Evolutionary conservation across 305 asterid genomes (phyloP), one percentile per base, ranked within the genome.

Genomic region (Fraxinus latifolia): DNA sequence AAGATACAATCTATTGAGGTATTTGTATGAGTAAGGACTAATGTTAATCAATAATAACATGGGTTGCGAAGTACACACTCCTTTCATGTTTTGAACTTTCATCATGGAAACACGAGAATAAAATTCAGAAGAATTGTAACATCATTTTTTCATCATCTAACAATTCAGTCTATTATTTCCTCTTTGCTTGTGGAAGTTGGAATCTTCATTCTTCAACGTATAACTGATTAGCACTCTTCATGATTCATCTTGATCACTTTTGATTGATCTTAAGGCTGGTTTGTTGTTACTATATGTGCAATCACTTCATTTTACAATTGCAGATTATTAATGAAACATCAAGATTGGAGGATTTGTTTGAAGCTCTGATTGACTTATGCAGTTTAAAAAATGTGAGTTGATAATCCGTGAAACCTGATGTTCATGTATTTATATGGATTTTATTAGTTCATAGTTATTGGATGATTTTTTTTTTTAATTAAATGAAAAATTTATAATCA

Each of bases 341-440:
- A 77, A 88, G 89, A 83, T 82, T 89, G 83, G 93, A 89, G 87
- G 95, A 90, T 81, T 72, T 96, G 83, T 83, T 94, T 58, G 91
- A 89, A 86, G 97, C 98, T 78, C 88, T 96, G 90, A 79, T 88
- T 82, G 95, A 89, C 85, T 92, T 92, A 76, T 92, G 97, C 90
- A 83, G 84, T 84, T 90, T 92, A 60, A 60, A 91, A 88, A 90
- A 94, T 87, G 99, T 96, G 89, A 90, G 96, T 86, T 75, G 72
- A 39, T 79, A 32, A 39, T 71, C 82, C 33, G 33, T 19, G 17
- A 71, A 27, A 86, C 37, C 60, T 79, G 39, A 23, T 50, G 74
- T 75, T 80, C 4, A 25, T 23, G 42, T 7, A 21, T 58, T 76
- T 23, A 8, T 80, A 27, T 60, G 44, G 77, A 36, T 44, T 44